A percentile compares a stretch with the other conserved stretches of the same genome.
Conservation (phyloP, 129 eudicot genomes). For the Scalesia atractyloides region DNA sequence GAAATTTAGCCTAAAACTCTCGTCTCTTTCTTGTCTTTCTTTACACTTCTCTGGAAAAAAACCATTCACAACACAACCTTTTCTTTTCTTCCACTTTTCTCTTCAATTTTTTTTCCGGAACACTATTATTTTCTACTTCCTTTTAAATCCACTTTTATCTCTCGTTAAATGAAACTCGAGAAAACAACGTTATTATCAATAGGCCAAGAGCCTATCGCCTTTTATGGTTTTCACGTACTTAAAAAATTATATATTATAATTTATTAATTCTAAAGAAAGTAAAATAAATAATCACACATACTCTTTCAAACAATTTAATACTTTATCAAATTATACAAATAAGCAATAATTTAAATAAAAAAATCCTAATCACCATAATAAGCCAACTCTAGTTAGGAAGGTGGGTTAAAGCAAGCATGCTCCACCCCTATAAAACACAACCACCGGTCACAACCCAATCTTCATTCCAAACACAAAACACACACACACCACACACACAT, state of each 20-base stretch:
- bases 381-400: slow-evolving; percentile 34
- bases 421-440: slow-evolving; percentile 36
- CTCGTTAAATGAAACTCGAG: too few species aligned
- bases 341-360: not conserved
- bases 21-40: too few species aligned
- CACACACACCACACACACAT: slow-evolving; percentile 34
- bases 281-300: not conserved
- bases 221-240: too few species aligned
- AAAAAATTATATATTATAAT: not conserved
- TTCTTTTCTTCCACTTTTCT: too few species aligned
- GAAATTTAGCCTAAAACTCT: too few species aligned
- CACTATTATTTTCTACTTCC: too few species aligned
- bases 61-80: too few species aligned
- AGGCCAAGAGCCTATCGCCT: too few species aligned
- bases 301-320: slow-evolving; percentile 1
- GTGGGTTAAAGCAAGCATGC: slow-evolving; percentile 29
- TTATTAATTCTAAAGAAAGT: not conserved
- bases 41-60: too few species aligned
- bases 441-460: not conserved
- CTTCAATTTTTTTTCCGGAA: too few species aligned
- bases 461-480: slow-evolving; percentile 34
- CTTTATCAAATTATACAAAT: not conserved
- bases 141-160: too few species aligned
- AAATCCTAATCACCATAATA: not conserved
- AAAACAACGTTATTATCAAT: too few species aligned